A percentile compares a stretch with the other conserved stretches of the same genome.
phyloP scores from a whole-genome alignment of 2,329 filamentous ascomycete species.

The Tolypocladium inflatum region DNA sequence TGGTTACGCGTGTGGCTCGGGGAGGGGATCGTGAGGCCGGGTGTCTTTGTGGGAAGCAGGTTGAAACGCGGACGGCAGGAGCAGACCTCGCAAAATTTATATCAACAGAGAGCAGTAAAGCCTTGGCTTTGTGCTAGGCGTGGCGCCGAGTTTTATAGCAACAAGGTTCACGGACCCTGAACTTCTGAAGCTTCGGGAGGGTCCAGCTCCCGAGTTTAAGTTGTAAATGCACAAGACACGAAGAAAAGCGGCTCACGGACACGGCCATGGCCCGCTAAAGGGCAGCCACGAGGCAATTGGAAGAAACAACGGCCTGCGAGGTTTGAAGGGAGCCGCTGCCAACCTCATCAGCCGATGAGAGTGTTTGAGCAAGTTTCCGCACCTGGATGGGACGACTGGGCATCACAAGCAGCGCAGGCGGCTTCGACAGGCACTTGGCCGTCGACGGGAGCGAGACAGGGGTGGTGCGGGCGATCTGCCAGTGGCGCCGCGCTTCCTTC shows the following conservation, averaged over 20 bases:
- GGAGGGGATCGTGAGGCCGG: not conserved
- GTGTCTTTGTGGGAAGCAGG: too few species aligned
- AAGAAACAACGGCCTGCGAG: not conserved
- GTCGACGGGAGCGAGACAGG: not conserved
- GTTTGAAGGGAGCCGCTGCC: not conserved
- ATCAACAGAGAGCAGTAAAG: not conserved
- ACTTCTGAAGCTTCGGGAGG: not conserved
- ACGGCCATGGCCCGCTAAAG: not conserved
- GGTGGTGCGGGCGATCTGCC: not conserved
- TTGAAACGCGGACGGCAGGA: not conserved
- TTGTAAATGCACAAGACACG: not conserved
- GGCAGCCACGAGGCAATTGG: not conserved
- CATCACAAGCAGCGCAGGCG: not conserved
- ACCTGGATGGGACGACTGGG: not conserved
- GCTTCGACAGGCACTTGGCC: too few species aligned
- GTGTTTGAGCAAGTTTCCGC: slow-evolving; percentile 10
- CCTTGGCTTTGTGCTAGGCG: not conserved
- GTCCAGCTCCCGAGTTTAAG: not conserved
- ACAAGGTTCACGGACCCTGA: not conserved
- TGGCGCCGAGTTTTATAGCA: not conserved
- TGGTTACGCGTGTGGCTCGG: not conserved
- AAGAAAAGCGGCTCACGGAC: not conserved
- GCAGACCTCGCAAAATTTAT: not conserved
- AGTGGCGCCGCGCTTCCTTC: not conserved
- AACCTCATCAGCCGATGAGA: not conserved